A percentile compares a stretch with the other conserved stretches of the same genome.
These are phyloP conservation scores for Epicoccum nigrum DNA, from an alignment of 2,329 filamentous ascomycete genomes.

Conservation along the genomic window DNA sequence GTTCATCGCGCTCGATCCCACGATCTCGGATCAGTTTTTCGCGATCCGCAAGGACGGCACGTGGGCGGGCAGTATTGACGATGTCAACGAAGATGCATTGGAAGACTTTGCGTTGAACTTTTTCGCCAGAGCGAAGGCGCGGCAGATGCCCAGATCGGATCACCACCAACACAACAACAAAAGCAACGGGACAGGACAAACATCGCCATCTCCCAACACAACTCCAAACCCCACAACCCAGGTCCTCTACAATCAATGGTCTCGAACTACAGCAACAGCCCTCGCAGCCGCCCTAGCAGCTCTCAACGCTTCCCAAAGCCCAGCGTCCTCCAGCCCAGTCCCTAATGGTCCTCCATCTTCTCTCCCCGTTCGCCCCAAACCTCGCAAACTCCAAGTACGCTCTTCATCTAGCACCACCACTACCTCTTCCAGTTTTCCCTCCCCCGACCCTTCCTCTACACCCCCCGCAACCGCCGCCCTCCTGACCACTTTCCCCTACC, in stretches of 20 bases:
- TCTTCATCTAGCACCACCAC: constrained; percentile 41
- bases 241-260: constrained; percentile 41
- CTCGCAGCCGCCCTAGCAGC: constrained; percentile 39
- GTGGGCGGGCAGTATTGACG: constrained; percentile 46
- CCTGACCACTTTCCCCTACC: constrained; percentile 38
- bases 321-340: background rate
- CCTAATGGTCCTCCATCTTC: no score
- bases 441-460: no score
- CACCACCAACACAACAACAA: background rate
- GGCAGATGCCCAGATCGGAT: background rate
- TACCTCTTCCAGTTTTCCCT: constrained; percentile 44
- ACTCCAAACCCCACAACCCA: constrained; percentile 29
- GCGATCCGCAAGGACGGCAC: constrained; percentile 43
- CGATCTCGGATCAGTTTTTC: constrained; percentile 42
- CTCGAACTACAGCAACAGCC: constrained; percentile 29
- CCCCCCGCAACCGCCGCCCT: constrained; percentile 14
- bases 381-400: constrained; percentile 37
- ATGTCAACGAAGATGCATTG: constrained; percentile 41
- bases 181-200: background rate
- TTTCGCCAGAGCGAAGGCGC: constrained; percentile 27
- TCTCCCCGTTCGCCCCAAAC: constrained; percentile 17
- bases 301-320: constrained; percentile 13
- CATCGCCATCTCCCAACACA: constrained; percentile 3
- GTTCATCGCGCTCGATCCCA: constrained; percentile 41
- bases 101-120: constrained; percentile 40